Base-by-base conservation (phyloP, 768 basidiomycete species). In the Panus rudis region DNA sequence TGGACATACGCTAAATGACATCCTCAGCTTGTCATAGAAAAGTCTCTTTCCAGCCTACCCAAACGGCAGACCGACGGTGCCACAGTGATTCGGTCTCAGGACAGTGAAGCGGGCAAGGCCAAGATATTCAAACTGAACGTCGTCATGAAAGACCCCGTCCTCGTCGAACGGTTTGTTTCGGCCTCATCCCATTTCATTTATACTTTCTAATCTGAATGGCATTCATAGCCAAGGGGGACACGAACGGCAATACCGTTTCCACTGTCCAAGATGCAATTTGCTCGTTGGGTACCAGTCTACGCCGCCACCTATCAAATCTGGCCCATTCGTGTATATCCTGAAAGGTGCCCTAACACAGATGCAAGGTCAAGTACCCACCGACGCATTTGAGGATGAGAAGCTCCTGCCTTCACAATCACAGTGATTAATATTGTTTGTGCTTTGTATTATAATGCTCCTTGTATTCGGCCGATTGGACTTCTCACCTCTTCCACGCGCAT, bases 121-220 rank as follows among this genome's bases (percentile, higher is more conserved):
- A 67, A 78, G 57, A 68, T 90, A 8, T 93, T 92, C 77, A 96
- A 94, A 62, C 60, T 94, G 55, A 94, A 93, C 55, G 88, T 86
- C 2, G 69, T 70, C 14, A 54, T 76, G 24, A 72, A 72, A 23
- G 80, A 86, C 10, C 78, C 86, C 25, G 72, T 90, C 48, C 69
- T 92, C 16, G 59, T 92, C 16, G 82, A 92, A 67, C 78, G 89
- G 90, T 88, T 58, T 56, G 72, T 63, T 10, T 25, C 42, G 47
- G 35, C 27, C 17, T 28, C 19, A n/a, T 31, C 20, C 37, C 16
- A 30, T 55, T 38, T 48, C 48, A 12, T 42, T 56, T 50, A 42
- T 58, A 54, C 43, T 30, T 28, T 38, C 4, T 16, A 38, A 39
- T 17, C 35, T 48, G 33, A 8, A 48, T 25, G 34, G 39, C 35